These are phyloP conservation scores for Botrytis fabae DNA, from an alignment of 2,329 filamentous ascomycete species.

Conservation along the genomic window DNA sequence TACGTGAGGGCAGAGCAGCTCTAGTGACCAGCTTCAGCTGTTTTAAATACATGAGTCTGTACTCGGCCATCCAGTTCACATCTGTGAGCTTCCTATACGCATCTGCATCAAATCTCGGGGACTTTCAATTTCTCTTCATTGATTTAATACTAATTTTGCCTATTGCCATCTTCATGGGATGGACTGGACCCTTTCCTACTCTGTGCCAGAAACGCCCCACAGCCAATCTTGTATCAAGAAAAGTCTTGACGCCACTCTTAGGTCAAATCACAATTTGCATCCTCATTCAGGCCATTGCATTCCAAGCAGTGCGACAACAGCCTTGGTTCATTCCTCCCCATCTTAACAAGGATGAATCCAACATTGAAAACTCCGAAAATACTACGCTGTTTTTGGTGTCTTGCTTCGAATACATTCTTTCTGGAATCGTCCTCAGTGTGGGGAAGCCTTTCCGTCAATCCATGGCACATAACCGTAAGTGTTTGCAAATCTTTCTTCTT, in stretches of 20 bases:
- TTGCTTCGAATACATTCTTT: conserved; percentile 93
- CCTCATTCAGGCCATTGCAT: conserved; percentile 71
- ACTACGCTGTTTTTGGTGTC: conserved; percentile 86
- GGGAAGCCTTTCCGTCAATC: conserved; percentile 85
- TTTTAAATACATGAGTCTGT: conserved; percentile 99
- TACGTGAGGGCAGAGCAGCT: conserved; percentile 87
- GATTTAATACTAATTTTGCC: conserved; percentile 90
- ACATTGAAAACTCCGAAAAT: conserved; percentile 90
- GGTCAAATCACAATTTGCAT: conserved; percentile 86
- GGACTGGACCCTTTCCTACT: conserved; percentile 79
- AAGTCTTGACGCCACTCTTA: conserved; percentile 84
- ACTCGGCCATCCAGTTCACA: conserved; percentile 99
- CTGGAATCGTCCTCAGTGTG: conserved; percentile 86
- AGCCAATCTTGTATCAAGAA: conserved; percentile 86
- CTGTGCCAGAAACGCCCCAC: conserved; percentile 86
- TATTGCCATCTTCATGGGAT: conserved; percentile 98
- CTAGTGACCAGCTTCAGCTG: conserved; percentile 99
- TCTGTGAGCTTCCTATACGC: conserved; percentile 96
- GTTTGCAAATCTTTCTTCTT: conserved; percentile 9
- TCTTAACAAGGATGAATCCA: conserved; percentile 74
- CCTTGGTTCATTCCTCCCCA: conserved; percentile 84
- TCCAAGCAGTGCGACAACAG: conserved; percentile 72
- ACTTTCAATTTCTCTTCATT: conserved; percentile 98
- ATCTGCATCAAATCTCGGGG: conserved; percentile 88
- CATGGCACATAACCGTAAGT: conserved; percentile 75